Evolutionary conservation across 805 yeast genomes (phyloP).

Genomic region (Debaryomyces castellii): DNA sequence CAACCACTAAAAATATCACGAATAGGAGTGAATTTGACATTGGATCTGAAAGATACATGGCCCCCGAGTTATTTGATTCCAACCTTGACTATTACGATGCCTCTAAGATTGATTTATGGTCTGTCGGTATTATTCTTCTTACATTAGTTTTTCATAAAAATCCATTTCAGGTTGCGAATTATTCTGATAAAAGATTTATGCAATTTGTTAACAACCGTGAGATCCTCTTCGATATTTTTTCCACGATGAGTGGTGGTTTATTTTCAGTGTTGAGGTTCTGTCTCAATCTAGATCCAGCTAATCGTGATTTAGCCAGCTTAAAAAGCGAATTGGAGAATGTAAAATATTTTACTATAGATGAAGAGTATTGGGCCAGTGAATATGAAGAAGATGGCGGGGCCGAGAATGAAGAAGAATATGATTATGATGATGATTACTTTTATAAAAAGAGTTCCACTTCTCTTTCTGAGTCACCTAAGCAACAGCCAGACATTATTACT

Average conservation of each 20-base stretch:
- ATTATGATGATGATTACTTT: slow-evolving; percentile 22
- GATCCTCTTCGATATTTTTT: slow-evolving; percentile 86
- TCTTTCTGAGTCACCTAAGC: slow-evolving; percentile 13
- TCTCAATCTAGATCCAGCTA: slow-evolving; percentile 81
- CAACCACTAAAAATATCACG: slow-evolving; percentile 50
- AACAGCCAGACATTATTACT: slow-evolving; percentile 3
- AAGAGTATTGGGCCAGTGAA: slow-evolving; percentile 53
- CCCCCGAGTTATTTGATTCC: slow-evolving; percentile 81
- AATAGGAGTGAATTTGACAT: slow-evolving; percentile 67
- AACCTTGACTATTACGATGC: slow-evolving; percentile 67
- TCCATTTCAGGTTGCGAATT: slow-evolving; percentile 81
- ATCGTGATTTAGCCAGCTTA: slow-evolving; percentile 67
- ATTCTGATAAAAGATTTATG: slow-evolving; percentile 76
- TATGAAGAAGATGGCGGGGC: slow-evolving; percentile 42
- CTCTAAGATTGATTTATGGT: slow-evolving; percentile 84
- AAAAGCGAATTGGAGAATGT: slow-evolving; percentile 59
- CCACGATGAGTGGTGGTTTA: slow-evolving; percentile 82
- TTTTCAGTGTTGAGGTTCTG: slow-evolving; percentile 79
- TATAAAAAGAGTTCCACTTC: slow-evolving; percentile 5
- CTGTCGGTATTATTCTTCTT: slow-evolving; percentile 78
- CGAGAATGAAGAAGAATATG: slow-evolving; percentile 20
- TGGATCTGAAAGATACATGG: slow-evolving; percentile 92
- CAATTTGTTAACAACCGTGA: slow-evolving; percentile 88
- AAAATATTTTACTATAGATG: slow-evolving; percentile 79
- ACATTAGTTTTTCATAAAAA: slow-evolving; percentile 86